Percentiles rank a stretch among this genome's conserved stretches.
Evolutionary conservation across 768 basidiomycete species (phyloP).

Genomic region (Nevesoporus exiguus): DNA sequence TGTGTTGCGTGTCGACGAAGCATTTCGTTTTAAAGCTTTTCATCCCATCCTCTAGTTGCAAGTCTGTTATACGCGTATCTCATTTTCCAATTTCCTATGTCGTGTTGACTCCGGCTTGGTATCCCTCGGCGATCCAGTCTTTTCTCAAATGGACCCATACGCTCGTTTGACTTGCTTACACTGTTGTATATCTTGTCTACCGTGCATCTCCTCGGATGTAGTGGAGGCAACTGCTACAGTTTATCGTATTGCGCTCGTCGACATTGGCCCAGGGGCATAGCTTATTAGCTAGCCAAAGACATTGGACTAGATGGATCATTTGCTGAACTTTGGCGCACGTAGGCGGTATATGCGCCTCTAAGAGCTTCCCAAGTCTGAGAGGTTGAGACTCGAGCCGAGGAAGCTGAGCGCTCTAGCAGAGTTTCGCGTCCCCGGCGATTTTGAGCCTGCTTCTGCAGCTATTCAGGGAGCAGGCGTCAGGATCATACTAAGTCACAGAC

Average conservation of each 20-base stretch:
- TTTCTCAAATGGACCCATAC: constrained; percentile 15
- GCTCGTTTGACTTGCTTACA: constrained; percentile 16
- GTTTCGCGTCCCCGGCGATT: no score
- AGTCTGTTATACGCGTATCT: neutral
- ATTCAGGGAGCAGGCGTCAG: no score
- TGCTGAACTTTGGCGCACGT: no score
- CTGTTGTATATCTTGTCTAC: constrained; percentile 15
- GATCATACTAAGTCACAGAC: no score
- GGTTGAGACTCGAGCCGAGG: no score
- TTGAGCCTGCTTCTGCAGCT: no score
- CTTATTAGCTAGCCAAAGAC: no score
- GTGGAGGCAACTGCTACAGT: constrained; percentile 1
- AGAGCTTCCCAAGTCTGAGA: no score
- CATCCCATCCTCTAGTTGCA: constrained; percentile 6
- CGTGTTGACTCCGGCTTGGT: constrained; percentile 1
- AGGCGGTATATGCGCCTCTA: no score
- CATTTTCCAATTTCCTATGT: constrained; percentile 6
- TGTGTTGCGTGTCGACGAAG: neutral
- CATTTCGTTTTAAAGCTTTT: neutral
- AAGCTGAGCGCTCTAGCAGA: no score
- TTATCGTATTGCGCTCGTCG: neutral
- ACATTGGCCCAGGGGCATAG: neutral
- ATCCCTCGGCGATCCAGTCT: neutral
- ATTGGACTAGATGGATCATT: no score
- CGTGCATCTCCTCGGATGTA: constrained; percentile 1